Conservation (phyloP, 2,329 filamentous ascomycete species). For the Colletotrichum tofieldiae region DNA sequence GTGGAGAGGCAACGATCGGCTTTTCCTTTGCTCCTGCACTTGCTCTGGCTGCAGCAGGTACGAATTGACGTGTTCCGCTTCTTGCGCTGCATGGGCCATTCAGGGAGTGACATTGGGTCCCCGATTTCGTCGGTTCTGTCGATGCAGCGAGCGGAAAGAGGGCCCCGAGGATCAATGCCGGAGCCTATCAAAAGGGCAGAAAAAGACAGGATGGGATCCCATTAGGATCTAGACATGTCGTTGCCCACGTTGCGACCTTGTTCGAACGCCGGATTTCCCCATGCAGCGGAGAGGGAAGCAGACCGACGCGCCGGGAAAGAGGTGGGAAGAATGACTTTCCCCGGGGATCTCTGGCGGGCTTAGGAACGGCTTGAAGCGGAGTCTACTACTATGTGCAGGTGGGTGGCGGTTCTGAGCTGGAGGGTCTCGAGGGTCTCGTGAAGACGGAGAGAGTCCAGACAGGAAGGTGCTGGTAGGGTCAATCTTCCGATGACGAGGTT, state of each 20-base stretch:
- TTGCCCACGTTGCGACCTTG: not conserved
- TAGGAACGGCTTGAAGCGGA: not conserved
- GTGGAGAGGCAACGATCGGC: not conserved
- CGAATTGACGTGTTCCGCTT: not conserved
- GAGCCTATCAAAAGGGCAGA: not conserved
- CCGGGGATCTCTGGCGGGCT: no score
- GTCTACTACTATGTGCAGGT: not conserved
- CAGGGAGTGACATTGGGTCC: not conserved
- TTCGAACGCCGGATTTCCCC: not conserved
- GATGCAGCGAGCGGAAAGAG: slow-evolving; percentile 17
- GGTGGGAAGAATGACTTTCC: slow-evolving; percentile 6
- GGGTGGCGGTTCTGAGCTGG: not conserved
- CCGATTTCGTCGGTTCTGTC: not conserved
- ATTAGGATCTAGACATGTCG: not conserved
- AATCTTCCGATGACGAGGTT: not conserved
- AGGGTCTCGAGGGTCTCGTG: not conserved
- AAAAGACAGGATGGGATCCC: not conserved
- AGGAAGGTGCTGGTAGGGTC: not conserved
- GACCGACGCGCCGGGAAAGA: not conserved
- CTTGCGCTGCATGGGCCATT: not conserved
- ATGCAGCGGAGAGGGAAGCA: not conserved
- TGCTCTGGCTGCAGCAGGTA: not conserved
- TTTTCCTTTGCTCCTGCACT: not conserved
- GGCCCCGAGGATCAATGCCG: not conserved
- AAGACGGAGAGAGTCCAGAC: not conserved